A percentile compares a stretch with the other conserved stretches of the same genome.
Conservation (phyloP, 768 basidiomycete species). For the Macrolepiota albuminosa region DNA sequence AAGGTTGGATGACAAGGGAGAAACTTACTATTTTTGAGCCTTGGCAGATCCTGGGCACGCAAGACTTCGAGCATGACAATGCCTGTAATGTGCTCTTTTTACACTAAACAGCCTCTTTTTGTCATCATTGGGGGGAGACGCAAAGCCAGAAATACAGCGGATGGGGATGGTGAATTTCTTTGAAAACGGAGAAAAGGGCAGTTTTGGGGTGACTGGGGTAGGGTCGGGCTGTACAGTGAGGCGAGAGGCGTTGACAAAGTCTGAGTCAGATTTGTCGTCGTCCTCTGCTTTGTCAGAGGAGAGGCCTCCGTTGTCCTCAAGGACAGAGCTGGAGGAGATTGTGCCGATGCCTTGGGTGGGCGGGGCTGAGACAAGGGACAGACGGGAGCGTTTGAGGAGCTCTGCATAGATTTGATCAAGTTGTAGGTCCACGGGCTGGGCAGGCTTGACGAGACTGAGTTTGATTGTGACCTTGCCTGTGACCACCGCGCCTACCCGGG, state of each 20-base stretch:
- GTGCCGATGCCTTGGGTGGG: slow-evolving; percentile 88
- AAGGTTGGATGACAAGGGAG: no score
- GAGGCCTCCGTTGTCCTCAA: slow-evolving; percentile 76
- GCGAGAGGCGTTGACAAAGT: background rate
- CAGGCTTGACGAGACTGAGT: slow-evolving; percentile 42
- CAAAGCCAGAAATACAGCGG: background rate
- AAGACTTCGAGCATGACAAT: slow-evolving; percentile 95
- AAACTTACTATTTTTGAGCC: slow-evolving; percentile 70
- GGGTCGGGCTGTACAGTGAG: slow-evolving; percentile 5
- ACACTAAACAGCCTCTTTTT: background rate
- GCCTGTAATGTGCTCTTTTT: slow-evolving; percentile 60
- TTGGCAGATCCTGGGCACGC: slow-evolving; percentile 78
- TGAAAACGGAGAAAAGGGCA: background rate
- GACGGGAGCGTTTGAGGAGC: slow-evolving; percentile 57
- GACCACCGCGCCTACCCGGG: slow-evolving; percentile 33
- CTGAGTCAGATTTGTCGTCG: slow-evolving; percentile 16
- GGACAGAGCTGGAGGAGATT: slow-evolving; percentile 61
- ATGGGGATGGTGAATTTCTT: background rate
- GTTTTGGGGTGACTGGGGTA: background rate
- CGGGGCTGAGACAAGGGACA: slow-evolving; percentile 69
- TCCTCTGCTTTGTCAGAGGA: slow-evolving; percentile 39
- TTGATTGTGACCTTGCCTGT: slow-evolving; percentile 40
- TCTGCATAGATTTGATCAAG: slow-evolving; percentile 61
- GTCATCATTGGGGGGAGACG: background rate
- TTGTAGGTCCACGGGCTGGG: slow-evolving; percentile 40